Conservation (phyloP, 352 stramenopile species). For the Globisporangium echinulatum region DNA sequence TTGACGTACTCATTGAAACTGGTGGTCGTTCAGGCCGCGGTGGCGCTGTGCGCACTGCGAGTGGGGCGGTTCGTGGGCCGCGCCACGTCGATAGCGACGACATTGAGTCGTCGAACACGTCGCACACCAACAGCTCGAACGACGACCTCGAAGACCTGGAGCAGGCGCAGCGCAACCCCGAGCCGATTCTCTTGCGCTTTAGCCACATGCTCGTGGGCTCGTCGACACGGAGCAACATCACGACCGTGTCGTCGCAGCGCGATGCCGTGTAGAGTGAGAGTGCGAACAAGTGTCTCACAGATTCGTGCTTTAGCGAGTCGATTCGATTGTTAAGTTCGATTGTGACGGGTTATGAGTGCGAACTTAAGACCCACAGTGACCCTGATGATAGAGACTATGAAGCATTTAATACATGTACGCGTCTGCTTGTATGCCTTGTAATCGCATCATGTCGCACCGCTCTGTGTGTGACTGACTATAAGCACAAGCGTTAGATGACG, state of each 20-base stretch:
- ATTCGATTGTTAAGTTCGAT: no score
- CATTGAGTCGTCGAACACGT: constrained; percentile 28
- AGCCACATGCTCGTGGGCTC: constrained; percentile 21
- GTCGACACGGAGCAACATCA: constrained; percentile 15
- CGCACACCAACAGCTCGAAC: constrained; percentile 8
- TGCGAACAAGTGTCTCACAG: no score
- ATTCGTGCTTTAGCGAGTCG: no score
- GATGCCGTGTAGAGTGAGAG: neutral
- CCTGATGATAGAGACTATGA: no score
- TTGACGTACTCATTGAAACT: constrained; percentile 6
- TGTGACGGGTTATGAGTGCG: no score
- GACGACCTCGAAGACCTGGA: constrained; percentile 27
- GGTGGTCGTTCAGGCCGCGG: neutral
- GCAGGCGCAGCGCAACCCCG: constrained; percentile 41
- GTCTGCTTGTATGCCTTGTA: no score
- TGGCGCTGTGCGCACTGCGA: neutral
- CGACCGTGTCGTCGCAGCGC: constrained; percentile 8
- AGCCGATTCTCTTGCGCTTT: constrained; percentile 50
- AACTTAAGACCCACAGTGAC: no score
- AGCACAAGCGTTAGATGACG: constrained; percentile 8
- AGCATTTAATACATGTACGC: no score
- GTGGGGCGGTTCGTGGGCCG: neutral
- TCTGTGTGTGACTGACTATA: no score
- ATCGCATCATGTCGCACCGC: no score
- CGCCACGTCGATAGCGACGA: constrained; percentile 1